Base-by-base conservation (phyloP, 495 filamentous ascomycete species). In the Peziza echinospora region DNA sequence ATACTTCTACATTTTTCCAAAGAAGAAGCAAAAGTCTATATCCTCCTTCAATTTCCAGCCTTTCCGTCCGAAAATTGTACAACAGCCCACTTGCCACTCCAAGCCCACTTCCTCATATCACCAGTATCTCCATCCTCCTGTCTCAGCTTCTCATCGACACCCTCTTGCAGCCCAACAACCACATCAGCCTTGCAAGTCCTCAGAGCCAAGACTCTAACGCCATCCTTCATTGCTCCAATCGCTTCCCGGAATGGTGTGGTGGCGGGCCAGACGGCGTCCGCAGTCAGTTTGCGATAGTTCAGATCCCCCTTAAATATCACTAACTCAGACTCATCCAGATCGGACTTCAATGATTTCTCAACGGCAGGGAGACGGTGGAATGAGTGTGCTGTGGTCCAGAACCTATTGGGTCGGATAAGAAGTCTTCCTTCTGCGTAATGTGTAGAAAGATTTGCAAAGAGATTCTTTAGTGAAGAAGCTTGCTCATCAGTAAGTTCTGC, bases 41-140 rank as follows among this genome's bases (percentile, higher is more conserved):
- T n/a, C n/a, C n/a, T n/a, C n/a, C n/a, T n/a, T n/a, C n/a, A n/a
- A n/a, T n/a, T n/a, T n/a, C n/a, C 62, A 21, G n/a, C 21, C 61
- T 81, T 80, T 8, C 78, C 79, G 57, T 83, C 75, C 53, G 64
- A 91, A 54, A 93, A 92, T 19, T 84, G 86, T 10, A 89, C 77
- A 26, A 96, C 83, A 2, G 87, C 89, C 83, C 83, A 96, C 64
- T 94, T 96, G 7, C 89, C 89, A 59, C 72, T 82, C 87, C 86
- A 96, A 1, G 85, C 89, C 89, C 89, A 97, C 61, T 87, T 86
- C 49, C 89, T 71, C 17, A 73, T 70, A 13, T 79, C 77, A 10
- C 65, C 68, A 5, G 71, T 78, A 7, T 75, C 78, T 1, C 78
- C 83, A 11, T 68, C 75, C 40, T 82, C 76, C 53, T 60, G 69